Evolutionary conservation across 805 yeast species (phyloP), one percentile per base, ranked within the genome.

Genomic region (Yamadazyma ubonensis): DNA sequence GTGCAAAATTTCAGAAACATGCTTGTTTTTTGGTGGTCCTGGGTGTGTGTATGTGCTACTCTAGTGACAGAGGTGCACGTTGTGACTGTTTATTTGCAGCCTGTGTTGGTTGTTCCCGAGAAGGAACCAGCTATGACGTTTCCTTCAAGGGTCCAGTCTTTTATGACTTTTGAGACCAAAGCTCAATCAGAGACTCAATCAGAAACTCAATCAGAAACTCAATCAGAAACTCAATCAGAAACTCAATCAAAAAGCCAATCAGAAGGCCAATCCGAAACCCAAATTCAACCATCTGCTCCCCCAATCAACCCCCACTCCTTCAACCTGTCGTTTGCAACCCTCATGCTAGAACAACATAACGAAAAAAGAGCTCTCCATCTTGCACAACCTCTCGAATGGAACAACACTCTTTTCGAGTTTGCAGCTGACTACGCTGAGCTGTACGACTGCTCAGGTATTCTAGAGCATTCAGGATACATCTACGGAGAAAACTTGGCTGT

Each of bases 401-500:
- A 66, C 44, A 11, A 42, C 2, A 46, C 58, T 1, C 52, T 62
- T 30, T 58, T 48, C 21, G 48, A 57, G 7, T 67, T 52, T 42
- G 73, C 72, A 8, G 52, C 55, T 2, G 29, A 41, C 7, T 65
- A 54, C 42, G 67, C 71, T 10, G 46, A 51, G 11, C 39, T 48
- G 25, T 67, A 66, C 46, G 54, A 55, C 28, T 67, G 73, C 44
- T 54, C 64, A 28, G 67, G 70, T 5, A 48, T 50, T 14, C 50
- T 68, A 23, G 41, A 37, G 7, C 73, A 68, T 48, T 59, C 67
- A 10, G 63, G 63, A 4, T 68, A 68, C 0, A 49, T 50, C 0
- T 62, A 53, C 49, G 72, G 73, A 4, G 73, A 67, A 39, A 68
- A 68, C 44, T 50, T 68, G 30, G 70, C 72, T 2, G 49, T 62